Conservation (phyloP, 768 basidiomycete species). For the Grammothele lineata region DNA sequence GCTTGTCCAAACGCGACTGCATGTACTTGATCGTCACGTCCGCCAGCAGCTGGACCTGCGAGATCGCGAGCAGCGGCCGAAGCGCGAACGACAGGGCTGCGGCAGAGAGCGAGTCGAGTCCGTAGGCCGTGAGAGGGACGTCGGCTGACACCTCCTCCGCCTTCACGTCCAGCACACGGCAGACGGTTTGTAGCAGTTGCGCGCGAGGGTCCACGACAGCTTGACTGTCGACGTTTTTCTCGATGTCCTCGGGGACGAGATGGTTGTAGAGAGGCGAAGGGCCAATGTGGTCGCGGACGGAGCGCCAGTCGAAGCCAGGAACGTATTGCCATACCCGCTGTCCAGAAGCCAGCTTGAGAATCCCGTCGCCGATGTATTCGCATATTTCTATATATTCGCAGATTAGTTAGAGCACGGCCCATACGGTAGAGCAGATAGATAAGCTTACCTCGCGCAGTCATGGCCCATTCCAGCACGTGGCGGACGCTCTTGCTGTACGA, state of each 20-base stretch:
- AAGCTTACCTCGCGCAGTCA: constrained; percentile 11
- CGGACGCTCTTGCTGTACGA: background rate
- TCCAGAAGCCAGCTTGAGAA: constrained; percentile 25
- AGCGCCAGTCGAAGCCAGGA: constrained; percentile 31
- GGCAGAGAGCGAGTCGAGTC: constrained; percentile 39
- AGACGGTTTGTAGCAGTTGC: constrained; percentile 3
- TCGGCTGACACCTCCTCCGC: constrained; percentile 31
- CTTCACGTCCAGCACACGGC: constrained; percentile 28
- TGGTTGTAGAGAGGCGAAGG: constrained; percentile 18
- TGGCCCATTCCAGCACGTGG: constrained; percentile 7
- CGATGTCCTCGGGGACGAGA: constrained; percentile 15
- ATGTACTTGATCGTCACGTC: constrained; percentile 31
- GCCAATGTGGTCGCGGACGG: constrained; percentile 22
- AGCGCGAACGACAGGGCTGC: constrained; percentile 33
- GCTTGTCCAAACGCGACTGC: no score
- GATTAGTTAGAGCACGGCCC: no score
- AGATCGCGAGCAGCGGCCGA: constrained; percentile 25
- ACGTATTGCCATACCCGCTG: constrained; percentile 25
- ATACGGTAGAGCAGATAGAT: no score
- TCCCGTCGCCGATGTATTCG: constrained; percentile 30
- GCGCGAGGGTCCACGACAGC: no score
- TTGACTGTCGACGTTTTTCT: background rate
- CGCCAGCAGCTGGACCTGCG: constrained; percentile 35
- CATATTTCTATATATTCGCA: constrained; percentile 29
- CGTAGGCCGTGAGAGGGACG: constrained; percentile 38